Base-by-base conservation (phyloP, 2,329 filamentous ascomycete species). In the Fusarium kyushuense region DNA sequence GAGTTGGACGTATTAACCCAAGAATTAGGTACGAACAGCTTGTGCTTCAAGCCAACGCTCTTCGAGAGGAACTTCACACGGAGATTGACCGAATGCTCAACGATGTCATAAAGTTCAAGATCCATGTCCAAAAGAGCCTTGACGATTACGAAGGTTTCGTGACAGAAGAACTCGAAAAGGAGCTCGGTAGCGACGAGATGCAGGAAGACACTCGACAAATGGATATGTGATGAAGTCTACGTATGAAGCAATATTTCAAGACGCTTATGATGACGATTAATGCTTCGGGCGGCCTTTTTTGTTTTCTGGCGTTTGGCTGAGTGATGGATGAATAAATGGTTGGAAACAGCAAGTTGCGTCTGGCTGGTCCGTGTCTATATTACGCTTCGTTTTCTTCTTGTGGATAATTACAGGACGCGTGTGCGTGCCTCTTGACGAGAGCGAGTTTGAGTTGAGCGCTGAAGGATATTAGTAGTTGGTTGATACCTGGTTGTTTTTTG, bases 91-190 rank as follows among this genome's bases (percentile, higher is more conserved):
- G 90, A 73, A 97, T 98, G 88, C 83, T 99, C 63, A 97, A 97
- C 81, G 94, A 98, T 76, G 92, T 97, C 65, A 97, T 98, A 82
- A 94, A 96, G 76, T 98, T 99, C 87, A 99, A 99, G 82, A 92
- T 99, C 69, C 94, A 98, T 76, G 86, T 99, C 52, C 96, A 99
- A 79, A 94, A 94, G 81, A 91, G 89, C 61, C 83, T 99, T 54
- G 95, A 97, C 77, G 93, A 96, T 75, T 98, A 97, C 78, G 96
- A 99, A 80, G 89, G 90, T 57, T 97, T 97, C 76, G 93, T 97
- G 9, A 90, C 92, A 3, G 92, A 97, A 70, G 95, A 98, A 81
- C 89, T 97, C n/a, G 93, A 97, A 81, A 88, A 90, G 76, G 92
- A 94, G 80, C 82, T 94, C 23, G 88, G 89, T n/a, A 87, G 85